Conservation (phyloP, 495 filamentous ascomycete genomes). For the Friedmanniomyces endolithicus region DNA sequence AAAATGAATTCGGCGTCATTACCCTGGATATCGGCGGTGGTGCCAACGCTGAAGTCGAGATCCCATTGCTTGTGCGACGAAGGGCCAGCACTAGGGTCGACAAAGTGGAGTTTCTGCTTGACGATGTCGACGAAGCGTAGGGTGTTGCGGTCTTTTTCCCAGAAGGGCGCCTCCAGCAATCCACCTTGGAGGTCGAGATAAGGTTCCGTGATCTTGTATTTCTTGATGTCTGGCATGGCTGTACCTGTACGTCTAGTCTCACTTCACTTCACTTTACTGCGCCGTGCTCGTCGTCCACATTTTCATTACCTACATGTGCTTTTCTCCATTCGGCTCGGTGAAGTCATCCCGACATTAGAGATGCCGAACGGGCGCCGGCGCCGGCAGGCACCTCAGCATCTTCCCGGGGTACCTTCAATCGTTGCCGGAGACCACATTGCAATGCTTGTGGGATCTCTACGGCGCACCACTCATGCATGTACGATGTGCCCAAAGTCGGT, state of each 20-base stretch:
- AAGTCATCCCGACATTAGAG: no score
- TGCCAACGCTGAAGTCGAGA: constrained; percentile 54
- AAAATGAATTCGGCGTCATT: constrained; percentile 56
- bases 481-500: not conserved
- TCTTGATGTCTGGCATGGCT: constrained; percentile 25
- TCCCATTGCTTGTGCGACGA: constrained; percentile 48
- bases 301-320: no score
- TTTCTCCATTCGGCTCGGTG: no score
- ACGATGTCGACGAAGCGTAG: constrained; percentile 88
- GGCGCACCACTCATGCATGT: no score
- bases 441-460: no score
- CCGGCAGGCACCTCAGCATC: no score
- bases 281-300: no score
- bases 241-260: not conserved
- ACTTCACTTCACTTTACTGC: not conserved
- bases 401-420: no score
- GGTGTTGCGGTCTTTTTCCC: constrained; percentile 52
- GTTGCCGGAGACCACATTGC: no score
- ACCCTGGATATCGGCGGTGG: constrained; percentile 72
- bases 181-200: constrained; percentile 61
- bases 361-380: no score
- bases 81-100: constrained; percentile 55
- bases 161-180: constrained; percentile 75
- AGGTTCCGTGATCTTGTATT: constrained; percentile 42
- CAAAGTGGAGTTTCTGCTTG: constrained; percentile 58